Conservation (phyloP, 1,139 yeast genomes). For the Lodderomyces jiufengensis region DNA sequence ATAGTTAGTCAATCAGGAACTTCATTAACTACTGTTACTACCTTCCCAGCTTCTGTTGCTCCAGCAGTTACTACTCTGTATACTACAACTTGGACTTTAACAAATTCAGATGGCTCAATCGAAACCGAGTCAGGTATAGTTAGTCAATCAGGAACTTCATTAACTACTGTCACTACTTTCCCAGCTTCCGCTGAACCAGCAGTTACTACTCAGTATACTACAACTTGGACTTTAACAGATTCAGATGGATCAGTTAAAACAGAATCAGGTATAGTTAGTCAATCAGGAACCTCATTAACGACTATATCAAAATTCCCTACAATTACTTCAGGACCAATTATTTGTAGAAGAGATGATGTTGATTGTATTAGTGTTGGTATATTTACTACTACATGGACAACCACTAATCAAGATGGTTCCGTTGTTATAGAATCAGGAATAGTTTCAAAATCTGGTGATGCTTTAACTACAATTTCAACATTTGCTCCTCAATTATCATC, state of each 20-base stretch:
- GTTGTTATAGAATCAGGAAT: constrained; percentile 7
- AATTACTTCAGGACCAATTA: background rate
- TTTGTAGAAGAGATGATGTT: constrained; percentile 3
- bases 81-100: constrained; percentile 8
- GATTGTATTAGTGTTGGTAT: no score
- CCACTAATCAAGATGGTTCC: constrained; percentile 6
- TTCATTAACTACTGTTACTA: constrained; percentile 6
- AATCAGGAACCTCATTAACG: constrained; percentile 5
- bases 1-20: constrained; percentile 6
- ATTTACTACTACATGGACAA: constrained; percentile 6
- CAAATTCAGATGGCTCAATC: constrained; percentile 9
- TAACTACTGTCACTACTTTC: constrained; percentile 5
- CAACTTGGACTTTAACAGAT: constrained; percentile 9
- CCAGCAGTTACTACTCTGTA: constrained; percentile 13
- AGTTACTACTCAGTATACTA: constrained; percentile 7
- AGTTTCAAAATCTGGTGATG: constrained; percentile 3
- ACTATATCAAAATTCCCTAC: constrained; percentile 6
- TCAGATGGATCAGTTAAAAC: constrained; percentile 9
- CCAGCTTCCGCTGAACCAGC: constrained; percentile 6
- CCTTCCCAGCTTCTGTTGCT: no score
- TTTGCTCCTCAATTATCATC: constrained; percentile 17
- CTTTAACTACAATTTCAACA: constrained; percentile 3
- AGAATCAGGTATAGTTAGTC: constrained; percentile 6
- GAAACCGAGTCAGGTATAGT: constrained; percentile 8
- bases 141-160: constrained; percentile 4